These are phyloP conservation scores for Malus fusca DNA, from an alignment of 306 rosid species.

Conservation along the genomic window DNA sequence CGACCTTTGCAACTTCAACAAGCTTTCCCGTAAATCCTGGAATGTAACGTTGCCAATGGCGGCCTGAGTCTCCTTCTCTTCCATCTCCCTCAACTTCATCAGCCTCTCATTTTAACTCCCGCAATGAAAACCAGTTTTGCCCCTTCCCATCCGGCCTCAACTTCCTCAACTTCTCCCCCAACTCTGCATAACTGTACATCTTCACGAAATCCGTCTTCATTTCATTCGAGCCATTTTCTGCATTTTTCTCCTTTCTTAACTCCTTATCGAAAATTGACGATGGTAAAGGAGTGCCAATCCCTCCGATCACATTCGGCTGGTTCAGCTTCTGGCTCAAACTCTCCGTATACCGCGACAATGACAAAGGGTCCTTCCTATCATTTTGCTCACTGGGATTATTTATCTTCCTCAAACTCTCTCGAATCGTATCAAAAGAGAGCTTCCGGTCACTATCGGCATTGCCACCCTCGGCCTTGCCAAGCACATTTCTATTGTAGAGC, in stretches of 20 bases:
- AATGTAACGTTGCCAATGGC: rapidly evolving
- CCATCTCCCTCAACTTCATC: conserved; percentile 46
- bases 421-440: conserved; percentile 10
- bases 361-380: conserved; percentile 4
- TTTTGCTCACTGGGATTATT: background rate
- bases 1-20: background rate
- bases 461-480: no score
- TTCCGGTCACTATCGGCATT: no score
- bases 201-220: conserved; percentile 26
- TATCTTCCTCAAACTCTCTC: conserved; percentile 19
- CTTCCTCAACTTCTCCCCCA: conserved; percentile 57
- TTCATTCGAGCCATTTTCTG: background rate
- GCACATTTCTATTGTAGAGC: no score
- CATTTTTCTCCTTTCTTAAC: conserved; percentile 9
- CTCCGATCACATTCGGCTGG: conserved; percentile 17
- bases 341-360: background rate
- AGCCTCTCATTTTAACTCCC: conserved; percentile 63
- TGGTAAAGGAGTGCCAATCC: conserved; percentile 18
- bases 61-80: conserved; percentile 25
- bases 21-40: conserved; percentile 7
- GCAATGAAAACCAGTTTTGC: conserved; percentile 44
- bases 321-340: conserved; percentile 17
- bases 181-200: conserved; percentile 14
- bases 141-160: conserved; percentile 47
- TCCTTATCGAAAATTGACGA: conserved; percentile 32